Evolutionary conservation across 352 stramenopile species (phyloP).

Genomic region (Globisporangium paddicum): DNA sequence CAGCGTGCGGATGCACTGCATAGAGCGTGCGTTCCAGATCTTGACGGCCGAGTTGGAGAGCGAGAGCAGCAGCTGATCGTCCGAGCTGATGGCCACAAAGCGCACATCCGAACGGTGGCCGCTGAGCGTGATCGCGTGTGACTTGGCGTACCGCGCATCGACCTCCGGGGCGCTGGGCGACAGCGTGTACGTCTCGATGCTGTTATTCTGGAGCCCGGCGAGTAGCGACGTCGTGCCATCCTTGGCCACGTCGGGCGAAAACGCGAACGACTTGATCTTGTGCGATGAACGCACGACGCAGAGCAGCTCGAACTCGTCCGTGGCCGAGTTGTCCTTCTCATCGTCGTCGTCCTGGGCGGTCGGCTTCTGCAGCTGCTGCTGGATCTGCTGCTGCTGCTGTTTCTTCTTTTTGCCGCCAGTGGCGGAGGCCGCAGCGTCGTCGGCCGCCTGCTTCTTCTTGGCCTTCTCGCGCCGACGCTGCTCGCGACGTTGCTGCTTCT

Average conservation of each 20-base stretch:
- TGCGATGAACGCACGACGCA: conserved; percentile 81
- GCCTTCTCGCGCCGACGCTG: conserved; percentile 88
- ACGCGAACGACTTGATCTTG: conserved; percentile 86
- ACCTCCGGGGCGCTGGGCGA: conserved; percentile 50
- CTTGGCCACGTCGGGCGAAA: conserved; percentile 78
- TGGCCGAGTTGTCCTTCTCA: conserved; percentile 57
- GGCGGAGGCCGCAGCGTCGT: conserved; percentile 13
- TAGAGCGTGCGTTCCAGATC: conserved; percentile 90
- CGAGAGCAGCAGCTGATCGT: conserved; percentile 89
- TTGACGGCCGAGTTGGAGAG: conserved; percentile 85
- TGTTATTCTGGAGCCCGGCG: conserved; percentile 90
- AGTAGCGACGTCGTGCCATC: conserved; percentile 80
- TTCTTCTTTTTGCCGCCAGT: conserved; percentile 15
- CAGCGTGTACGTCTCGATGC: conserved; percentile 85
- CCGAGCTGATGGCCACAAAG: conserved; percentile 79
- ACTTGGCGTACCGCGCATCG: conserved; percentile 60
- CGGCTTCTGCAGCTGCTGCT: conserved; percentile 24
- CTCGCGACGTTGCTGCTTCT: conserved; percentile 89
- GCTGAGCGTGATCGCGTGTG: conserved; percentile 66
- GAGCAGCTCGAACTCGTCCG: conserved; percentile 82
- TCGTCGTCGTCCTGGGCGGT: conserved; percentile 34
- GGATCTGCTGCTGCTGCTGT: conserved; percentile 26
- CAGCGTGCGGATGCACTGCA: conserved; percentile 90
- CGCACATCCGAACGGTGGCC: conserved; percentile 93
- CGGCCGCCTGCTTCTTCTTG: conserved; percentile 63